phyloP scores from a whole-genome alignment of 2,329 filamentous ascomycete species.

The Emydomyces testavorans region DNA sequence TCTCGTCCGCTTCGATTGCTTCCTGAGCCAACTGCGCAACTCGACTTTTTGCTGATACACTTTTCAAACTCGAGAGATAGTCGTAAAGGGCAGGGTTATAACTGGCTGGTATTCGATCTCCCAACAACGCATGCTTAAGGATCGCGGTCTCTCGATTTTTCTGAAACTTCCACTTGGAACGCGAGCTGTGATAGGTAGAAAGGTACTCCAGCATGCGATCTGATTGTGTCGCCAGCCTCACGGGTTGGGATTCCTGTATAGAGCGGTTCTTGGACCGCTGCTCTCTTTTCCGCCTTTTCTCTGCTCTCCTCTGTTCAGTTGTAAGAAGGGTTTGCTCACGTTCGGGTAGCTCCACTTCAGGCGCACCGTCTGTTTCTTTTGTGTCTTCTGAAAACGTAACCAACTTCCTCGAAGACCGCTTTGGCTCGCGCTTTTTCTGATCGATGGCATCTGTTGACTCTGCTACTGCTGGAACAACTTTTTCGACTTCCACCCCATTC shows the following conservation, averaged over 20 bases:
- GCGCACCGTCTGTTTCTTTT: constrained; percentile 44
- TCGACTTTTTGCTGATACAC: constrained; percentile 54
- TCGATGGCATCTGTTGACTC: constrained; percentile 17
- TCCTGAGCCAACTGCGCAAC: constrained; percentile 56
- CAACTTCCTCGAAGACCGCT: constrained; percentile 38
- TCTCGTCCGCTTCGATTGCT: constrained; percentile 38
- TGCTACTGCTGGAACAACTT: neutral
- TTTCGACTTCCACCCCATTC: neutral
- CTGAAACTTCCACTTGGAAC: constrained; percentile 82
- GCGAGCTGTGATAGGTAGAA: constrained; percentile 58
- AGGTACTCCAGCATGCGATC: constrained; percentile 62
- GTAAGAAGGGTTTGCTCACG: constrained; percentile 18
- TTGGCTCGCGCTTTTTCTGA: constrained; percentile 17
- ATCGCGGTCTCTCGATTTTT: constrained; percentile 81
- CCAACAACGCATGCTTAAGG: constrained; percentile 68
- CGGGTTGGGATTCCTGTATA: neutral
- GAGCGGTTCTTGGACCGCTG: constrained; percentile 11
- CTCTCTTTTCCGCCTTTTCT: constrained; percentile 14
- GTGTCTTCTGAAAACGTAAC: constrained; percentile 56
- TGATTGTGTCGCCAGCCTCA: neutral
- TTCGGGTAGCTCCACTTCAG: constrained; percentile 8
- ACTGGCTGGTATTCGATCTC: constrained; percentile 56
- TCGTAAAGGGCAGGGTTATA: constrained; percentile 59
- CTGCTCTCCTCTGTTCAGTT: constrained; percentile 16
- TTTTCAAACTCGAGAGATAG: constrained; percentile 71